These are phyloP conservation scores for Lactarius trivialis DNA, from an alignment of 768 basidiomycete genomes.

Conservation along the genomic window DNA sequence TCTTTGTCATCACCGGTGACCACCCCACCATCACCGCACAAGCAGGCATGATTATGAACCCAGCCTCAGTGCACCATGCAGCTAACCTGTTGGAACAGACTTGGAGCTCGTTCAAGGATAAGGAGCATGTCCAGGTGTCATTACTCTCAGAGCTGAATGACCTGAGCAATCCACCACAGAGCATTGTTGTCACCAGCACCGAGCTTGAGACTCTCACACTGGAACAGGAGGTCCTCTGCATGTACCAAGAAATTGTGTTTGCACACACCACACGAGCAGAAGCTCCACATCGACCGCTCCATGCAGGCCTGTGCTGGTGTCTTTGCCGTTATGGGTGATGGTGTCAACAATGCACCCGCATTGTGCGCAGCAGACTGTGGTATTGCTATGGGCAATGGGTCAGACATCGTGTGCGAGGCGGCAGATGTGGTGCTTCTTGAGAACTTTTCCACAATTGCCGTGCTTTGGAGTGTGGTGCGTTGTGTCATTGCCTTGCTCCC, in stretches of 20 bases:
- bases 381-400: slow-evolving; percentile 51
- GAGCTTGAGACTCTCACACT: slow-evolving; percentile 25
- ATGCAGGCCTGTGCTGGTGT: slow-evolving; percentile 46
- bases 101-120: slow-evolving; percentile 28
- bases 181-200: slow-evolving; percentile 39
- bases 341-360: slow-evolving; percentile 54
- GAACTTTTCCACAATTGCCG: slow-evolving; percentile 59
- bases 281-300: slow-evolving; percentile 55
- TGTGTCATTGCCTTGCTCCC: too few relatives aligned
- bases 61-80: slow-evolving; percentile 32
- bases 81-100: slow-evolving; percentile 34
- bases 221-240: slow-evolving; percentile 26
- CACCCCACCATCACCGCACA: slow-evolving; percentile 58
- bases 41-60: slow-evolving; percentile 48
- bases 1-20: slow-evolving; percentile 60
- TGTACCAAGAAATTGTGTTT: slow-evolving; percentile 49
- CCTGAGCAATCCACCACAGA: slow-evolving; percentile 24
- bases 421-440: slow-evolving; percentile 59
- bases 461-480: slow-evolving; percentile 54
- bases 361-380: slow-evolving; percentile 57
- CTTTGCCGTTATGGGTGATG: slow-evolving; percentile 63
- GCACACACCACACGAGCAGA: slow-evolving; percentile 57
- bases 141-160: not conserved
- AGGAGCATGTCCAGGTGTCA: slow-evolving; percentile 28
- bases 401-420: slow-evolving; percentile 48